Evolutionary conservation across 1,284 basidiomycete species (phyloP), one percentile per base, ranked within the genome.

Genomic region (Leccinum angustisporum): DNA sequence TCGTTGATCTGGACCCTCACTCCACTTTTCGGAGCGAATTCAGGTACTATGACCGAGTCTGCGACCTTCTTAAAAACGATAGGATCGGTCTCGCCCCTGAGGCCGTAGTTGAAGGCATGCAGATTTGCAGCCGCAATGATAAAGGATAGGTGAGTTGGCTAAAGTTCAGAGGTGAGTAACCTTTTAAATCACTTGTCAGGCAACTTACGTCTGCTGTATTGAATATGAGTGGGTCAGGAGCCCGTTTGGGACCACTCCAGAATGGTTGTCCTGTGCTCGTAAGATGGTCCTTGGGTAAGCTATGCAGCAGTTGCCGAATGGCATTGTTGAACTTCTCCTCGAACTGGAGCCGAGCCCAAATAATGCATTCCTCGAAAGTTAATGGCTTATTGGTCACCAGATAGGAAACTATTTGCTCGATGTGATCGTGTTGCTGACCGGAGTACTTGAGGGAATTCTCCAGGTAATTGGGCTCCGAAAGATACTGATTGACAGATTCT

Each of bases 161-260:
- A 60, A 38, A 63, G 43, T 60, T 40, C 14, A 60, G 68, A 56
- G 53, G 54, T 63, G 25, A 63, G 59, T 54, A 3, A 33, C 57
- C n/a, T 40, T 36, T 58, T 27, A 25, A 43, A 56, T 10, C 16
- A 30, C 57, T 55, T 7, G 13, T 58, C 33, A 2, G 4, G n/a
- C 25, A 52, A 78, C 91, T 77, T 71, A 97, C 95, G 71, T 98
- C 88, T 67, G 85, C 88, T 10, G 92, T 84, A 77, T 96, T 83
- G 77, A 99, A 99, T 4, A 80, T 82, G 67, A 99, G 80, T 33
- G 97, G 83, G 62, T 97, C 95, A n/a, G 97, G 97, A 4, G 97
- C 97, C 63, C 97, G 88, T 83, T 99, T 99, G 5, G 97, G 97
- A 14, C 96, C 95, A 68, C 92, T 94, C 94, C 94, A 97, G 84